Conservation (phyloP, 164 flowering plant species). For the Taxillus chinensis region DNA sequence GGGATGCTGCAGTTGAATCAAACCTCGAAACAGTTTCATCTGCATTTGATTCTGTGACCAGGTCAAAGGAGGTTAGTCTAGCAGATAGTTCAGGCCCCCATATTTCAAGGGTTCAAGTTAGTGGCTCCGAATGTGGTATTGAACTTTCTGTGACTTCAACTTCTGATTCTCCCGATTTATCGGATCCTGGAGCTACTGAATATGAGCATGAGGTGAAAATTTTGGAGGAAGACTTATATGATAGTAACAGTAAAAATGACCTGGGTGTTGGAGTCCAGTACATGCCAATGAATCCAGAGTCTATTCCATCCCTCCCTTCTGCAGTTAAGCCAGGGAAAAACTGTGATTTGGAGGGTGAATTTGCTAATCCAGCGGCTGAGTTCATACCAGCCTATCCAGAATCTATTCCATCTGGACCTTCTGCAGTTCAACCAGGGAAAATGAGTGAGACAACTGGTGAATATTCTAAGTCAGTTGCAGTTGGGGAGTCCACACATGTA, state of each 20-base stretch:
- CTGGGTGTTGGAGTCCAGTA: conserved; percentile 15
- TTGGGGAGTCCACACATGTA: conserved; percentile 12
- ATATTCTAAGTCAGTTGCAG: background rate
- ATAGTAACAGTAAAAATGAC: conserved; percentile 9
- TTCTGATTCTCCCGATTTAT: conserved; percentile 69
- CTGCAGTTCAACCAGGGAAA: too few relatives aligned
- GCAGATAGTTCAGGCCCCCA: conserved; percentile 23
- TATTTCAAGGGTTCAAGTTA: conserved; percentile 27
- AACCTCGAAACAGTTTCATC: conserved; percentile 24
- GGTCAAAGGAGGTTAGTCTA: conserved; percentile 20
- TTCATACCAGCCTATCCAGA: too few relatives aligned
- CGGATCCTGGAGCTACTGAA: conserved; percentile 30
- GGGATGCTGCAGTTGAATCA: conserved; percentile 29
- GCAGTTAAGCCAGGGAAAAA: conserved; percentile 21
- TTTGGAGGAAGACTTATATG: conserved; percentile 13
- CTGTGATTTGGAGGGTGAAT: conserved; percentile 16
- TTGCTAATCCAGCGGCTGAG: conserved; percentile 7
- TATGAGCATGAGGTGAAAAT: conserved; percentile 21
- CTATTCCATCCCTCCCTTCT: conserved; percentile 14
- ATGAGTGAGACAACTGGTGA: too few relatives aligned
- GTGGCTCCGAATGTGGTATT: conserved; percentile 77
- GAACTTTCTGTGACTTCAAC: conserved; percentile 78
- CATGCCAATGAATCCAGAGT: conserved; percentile 3
- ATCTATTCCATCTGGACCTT: too few relatives aligned
- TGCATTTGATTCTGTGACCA: conserved; percentile 17